Conservation (phyloP, 2,329 filamentous ascomycete genomes). For the Emergomyces pasteurianus region DNA sequence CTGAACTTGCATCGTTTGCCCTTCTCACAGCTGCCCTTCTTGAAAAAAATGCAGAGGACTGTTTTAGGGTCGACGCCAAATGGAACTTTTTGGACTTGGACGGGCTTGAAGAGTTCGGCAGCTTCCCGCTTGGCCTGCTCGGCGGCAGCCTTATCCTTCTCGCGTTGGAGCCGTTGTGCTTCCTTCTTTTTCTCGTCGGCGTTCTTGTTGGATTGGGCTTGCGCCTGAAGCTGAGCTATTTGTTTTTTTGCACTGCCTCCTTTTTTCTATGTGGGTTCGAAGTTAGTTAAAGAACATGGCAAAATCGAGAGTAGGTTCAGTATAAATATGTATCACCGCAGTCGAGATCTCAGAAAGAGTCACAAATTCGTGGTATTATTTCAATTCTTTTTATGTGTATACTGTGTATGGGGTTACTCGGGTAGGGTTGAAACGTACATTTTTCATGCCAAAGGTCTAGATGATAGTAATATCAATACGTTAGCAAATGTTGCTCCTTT, state of each 20-base stretch:
- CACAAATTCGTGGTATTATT: neutral
- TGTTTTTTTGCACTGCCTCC: slow-evolving; percentile 79
- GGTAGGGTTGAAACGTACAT: slow-evolving; percentile 37
- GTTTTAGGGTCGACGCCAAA: slow-evolving; percentile 98
- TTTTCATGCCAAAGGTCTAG: slow-evolving; percentile 97
- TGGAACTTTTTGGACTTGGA: slow-evolving; percentile 93
- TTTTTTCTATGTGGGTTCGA: slow-evolving; percentile 54
- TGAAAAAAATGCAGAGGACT: slow-evolving; percentile 90
- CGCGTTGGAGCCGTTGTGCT: slow-evolving; percentile 51
- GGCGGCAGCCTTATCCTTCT: slow-evolving; percentile 82
- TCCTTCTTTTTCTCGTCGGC: slow-evolving; percentile 77
- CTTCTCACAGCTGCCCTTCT: slow-evolving; percentile 96
- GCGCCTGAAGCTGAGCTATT: slow-evolving; percentile 70
- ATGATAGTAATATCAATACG: slow-evolving; percentile 2
- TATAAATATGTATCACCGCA: neutral
- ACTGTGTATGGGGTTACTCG: neutral
- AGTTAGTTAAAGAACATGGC: neutral
- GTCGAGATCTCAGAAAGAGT: neutral
- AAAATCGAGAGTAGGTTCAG: neutral
- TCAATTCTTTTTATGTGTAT: neutral
- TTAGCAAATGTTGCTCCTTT: slow-evolving; percentile 9
- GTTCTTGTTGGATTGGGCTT: slow-evolving; percentile 61
- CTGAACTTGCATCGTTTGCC: slow-evolving; percentile 97
- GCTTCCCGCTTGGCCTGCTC: slow-evolving; percentile 73
- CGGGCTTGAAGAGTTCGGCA: slow-evolving; percentile 74